Conservation (phyloP, 2,329 filamentous ascomycete species). For the Dendrostoma leiphaemia region DNA sequence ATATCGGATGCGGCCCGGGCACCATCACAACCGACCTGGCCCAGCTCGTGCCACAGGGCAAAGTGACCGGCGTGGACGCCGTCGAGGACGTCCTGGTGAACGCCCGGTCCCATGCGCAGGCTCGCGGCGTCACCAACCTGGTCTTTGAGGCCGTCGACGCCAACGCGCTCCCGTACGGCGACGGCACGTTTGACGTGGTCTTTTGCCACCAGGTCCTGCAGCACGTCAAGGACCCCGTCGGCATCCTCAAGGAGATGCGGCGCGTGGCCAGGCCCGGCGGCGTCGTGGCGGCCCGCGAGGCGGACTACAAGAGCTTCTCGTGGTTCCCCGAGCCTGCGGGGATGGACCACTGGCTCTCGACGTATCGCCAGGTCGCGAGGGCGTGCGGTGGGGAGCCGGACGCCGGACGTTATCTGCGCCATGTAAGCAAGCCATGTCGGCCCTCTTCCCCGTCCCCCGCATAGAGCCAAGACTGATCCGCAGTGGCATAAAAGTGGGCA, state of each 20-base stretch:
- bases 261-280: slow-evolving; percentile 43
- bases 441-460: no score
- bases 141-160: slow-evolving; percentile 30
- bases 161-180: slow-evolving; percentile 38
- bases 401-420: slow-evolving; percentile 9
- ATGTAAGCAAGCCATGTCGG: neutral
- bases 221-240: slow-evolving; percentile 32
- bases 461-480: neutral
- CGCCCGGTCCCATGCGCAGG: slow-evolving; percentile 24
- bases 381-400: slow-evolving; percentile 12
- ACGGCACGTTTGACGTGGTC: slow-evolving; percentile 41
- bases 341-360: slow-evolving; percentile 7
- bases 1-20: slow-evolving; percentile 48
- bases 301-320: slow-evolving; percentile 17
- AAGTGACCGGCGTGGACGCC: slow-evolving; percentile 38
- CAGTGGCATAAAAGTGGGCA: slow-evolving; percentile 1
- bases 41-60: slow-evolving; percentile 36
- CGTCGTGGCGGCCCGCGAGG: slow-evolving; percentile 34
- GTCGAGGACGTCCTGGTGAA: slow-evolving; percentile 30
- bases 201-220: slow-evolving; percentile 42
- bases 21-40: slow-evolving; percentile 45
- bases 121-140: slow-evolving; percentile 19
- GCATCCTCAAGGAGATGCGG: slow-evolving; percentile 38
- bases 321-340: slow-evolving; percentile 9
- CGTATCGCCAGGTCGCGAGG: slow-evolving; percentile 5